These are phyloP conservation scores for Xylariaceae sp. DNA, from an alignment of 2,329 filamentous ascomycete genomes.

Conservation along the genomic window DNA sequence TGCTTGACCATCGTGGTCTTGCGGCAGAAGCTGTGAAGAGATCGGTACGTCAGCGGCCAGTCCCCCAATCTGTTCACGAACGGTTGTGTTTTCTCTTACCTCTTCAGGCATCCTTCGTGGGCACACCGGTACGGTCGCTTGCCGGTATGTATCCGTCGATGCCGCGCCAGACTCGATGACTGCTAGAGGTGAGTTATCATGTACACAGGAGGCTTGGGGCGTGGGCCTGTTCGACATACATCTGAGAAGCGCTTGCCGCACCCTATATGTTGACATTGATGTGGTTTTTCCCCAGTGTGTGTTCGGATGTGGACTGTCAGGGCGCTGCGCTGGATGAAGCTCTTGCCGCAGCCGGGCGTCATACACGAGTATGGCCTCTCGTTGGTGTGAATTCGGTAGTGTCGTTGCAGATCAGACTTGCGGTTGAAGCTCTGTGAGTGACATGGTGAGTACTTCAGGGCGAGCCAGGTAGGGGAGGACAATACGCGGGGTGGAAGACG, in stretches of 20 bases:
- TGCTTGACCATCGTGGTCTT: slow-evolving; percentile 68
- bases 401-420: slow-evolving; percentile 63
- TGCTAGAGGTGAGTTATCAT: slow-evolving; percentile 29
- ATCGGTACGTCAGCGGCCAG: slow-evolving; percentile 11
- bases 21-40: slow-evolving; percentile 53
- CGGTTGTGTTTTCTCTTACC: slow-evolving; percentile 31
- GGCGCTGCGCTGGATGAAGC: slow-evolving; percentile 64
- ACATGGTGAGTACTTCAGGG: slow-evolving; percentile 6
- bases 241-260: slow-evolving; percentile 66
- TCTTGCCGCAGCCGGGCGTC: slow-evolving; percentile 56
- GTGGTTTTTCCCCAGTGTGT: slow-evolving; percentile 65
- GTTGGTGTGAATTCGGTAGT: slow-evolving; percentile 66
- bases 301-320: slow-evolving; percentile 64
- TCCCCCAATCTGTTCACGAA: no score
- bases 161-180: slow-evolving; percentile 59
- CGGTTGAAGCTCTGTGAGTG: slow-evolving; percentile 62
- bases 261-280: slow-evolving; percentile 57
- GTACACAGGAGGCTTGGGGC: background rate
- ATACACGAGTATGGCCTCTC: slow-evolving; percentile 59
- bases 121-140: slow-evolving; percentile 59
- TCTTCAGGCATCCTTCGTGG: slow-evolving; percentile 55
- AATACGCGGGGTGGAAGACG: no score
- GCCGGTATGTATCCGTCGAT: slow-evolving; percentile 59
- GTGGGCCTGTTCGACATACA: slow-evolving; percentile 36
- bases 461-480: no score